Evolutionary conservation across 805 yeast species (phyloP), one percentile per base, ranked within the genome.

Genomic region (Pichia scutulata): DNA sequence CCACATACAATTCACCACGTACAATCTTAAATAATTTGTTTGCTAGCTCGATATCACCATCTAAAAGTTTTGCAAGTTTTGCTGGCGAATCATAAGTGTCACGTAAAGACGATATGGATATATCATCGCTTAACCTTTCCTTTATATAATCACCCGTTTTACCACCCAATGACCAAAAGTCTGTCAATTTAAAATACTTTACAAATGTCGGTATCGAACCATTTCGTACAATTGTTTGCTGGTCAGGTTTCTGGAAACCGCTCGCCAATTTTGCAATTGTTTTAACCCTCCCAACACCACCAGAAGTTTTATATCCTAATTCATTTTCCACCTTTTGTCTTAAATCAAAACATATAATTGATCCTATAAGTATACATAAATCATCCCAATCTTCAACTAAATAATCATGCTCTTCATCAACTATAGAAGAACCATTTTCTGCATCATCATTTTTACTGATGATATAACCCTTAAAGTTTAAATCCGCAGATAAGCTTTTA

Each of bases 121-220:
- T 57, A 16, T 43, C 53, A 9, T 49, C 52, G 1, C 72, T 69
- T n/a, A 89, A 64, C 19, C 69, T 64, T n/a, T 66, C 63, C 18
- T 73, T 54, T 1, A 89, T 70, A 13, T 70, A 68, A 12, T 82
- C 81, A 0, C 99, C 99, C 10, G 75, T 67, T 56, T 87, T 88
- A 2, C 98, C 99, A 7, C 99, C 98, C 74, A 92, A 70, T 0
- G 96, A 89, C 77, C 96, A 84, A 51, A 92, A 78, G 57, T 89
- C 95, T 0, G 79, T 77, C 21, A 92, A 62, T 52, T 81, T 78
- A 62, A 84, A 82, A 24, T 76, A 71, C 28, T 70, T 70, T 12
- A 90, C 64, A 62, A 92, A 93, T 0, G 61, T 58, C 2, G 68
- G 54, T 1, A 82, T 69, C 16, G 77, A 66, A 1, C 61, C 59